These are phyloP conservation scores for Mytilinidion resinicola DNA, from an alignment of 495 filamentous ascomycete genomes.

Conservation along the genomic window DNA sequence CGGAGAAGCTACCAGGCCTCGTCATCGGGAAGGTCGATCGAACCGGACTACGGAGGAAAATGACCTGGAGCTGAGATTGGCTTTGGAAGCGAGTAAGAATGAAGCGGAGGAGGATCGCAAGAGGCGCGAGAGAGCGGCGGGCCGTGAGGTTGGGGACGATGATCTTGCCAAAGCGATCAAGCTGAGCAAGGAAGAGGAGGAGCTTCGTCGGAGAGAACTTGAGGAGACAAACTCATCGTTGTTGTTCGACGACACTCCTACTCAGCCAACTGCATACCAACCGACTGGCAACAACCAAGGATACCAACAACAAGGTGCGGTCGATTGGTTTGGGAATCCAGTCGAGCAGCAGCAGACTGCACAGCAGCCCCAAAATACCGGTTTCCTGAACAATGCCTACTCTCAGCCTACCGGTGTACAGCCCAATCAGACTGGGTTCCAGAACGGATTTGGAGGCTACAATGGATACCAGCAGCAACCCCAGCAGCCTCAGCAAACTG, in stretches of 20 bases:
- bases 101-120: constrained; percentile 91
- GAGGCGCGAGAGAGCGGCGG: constrained; percentile 53
- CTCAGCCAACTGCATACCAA: constrained; percentile 55
- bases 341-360: constrained; percentile 60
- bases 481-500: constrained; percentile 54
- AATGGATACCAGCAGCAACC: constrained; percentile 47
- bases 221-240: constrained; percentile 83
- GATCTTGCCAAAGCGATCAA: constrained; percentile 94
- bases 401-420: constrained; percentile 50
- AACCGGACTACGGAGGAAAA: constrained; percentile 59
- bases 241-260: constrained; percentile 78
- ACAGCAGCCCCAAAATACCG: constrained; percentile 70
- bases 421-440: constrained; percentile 49
- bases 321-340: constrained; percentile 96
- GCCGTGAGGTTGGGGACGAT: constrained; percentile 58
- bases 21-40: constrained; percentile 17
- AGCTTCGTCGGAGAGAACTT: constrained; percentile 75
- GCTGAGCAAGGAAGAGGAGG: constrained; percentile 92
- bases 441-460: constrained; percentile 45
- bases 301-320: constrained; percentile 89
- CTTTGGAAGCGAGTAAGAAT: constrained; percentile 91
- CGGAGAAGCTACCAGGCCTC: constrained; percentile 31
- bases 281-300: constrained; percentile 88
- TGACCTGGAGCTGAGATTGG: constrained; percentile 85
- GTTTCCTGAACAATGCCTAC: constrained; percentile 80